Evolutionary conservation across 2,329 filamentous ascomycete species (phyloP).

Genomic region (Epichloe bromicola): DNA sequence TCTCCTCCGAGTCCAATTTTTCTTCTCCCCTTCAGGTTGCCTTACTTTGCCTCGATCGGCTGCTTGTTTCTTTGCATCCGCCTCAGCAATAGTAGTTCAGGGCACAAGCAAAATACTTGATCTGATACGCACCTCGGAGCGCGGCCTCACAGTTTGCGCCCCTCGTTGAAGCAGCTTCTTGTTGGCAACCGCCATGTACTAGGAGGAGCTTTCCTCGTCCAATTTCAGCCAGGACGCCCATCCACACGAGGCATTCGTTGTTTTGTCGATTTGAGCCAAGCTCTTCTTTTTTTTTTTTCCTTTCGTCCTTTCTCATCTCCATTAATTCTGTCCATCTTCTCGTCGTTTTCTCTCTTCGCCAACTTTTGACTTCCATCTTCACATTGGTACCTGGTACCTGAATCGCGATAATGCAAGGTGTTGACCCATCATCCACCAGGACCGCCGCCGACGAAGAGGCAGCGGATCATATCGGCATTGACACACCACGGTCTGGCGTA

Average conservation of each 20-base stretch:
- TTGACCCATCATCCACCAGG: constrained; percentile 42
- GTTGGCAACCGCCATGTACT: constrained; percentile 29
- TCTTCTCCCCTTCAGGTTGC: constrained; percentile 10
- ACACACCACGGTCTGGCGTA: constrained; percentile 79
- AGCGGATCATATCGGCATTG: constrained; percentile 66
- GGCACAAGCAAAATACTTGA: not conserved
- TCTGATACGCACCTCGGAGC: constrained; percentile 13
- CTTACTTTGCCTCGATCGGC: not conserved
- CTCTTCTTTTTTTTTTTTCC: not conserved
- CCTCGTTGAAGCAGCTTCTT: constrained; percentile 11
- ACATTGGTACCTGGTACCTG: constrained; percentile 9
- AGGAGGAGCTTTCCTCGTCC: constrained; percentile 24
- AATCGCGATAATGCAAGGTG: constrained; percentile 27
- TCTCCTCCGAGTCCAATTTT: constrained; percentile 14
- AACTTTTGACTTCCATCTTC: not conserved
- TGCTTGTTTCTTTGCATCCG: not conserved
- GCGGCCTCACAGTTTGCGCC: constrained; percentile 4
- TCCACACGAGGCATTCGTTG: constrained; percentile 14
- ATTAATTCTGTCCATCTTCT: not conserved
- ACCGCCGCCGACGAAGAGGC: constrained; percentile 55
- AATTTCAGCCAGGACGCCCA: constrained; percentile 7
- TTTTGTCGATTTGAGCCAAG: not conserved
- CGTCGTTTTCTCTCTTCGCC: not conserved
- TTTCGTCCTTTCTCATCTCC: not conserved
- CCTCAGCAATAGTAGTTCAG: not conserved